A percentile compares a stretch with the other conserved stretches of the same genome.
Conservation (phyloP, 345 rosid species). For the Ricinus communis region DNA sequence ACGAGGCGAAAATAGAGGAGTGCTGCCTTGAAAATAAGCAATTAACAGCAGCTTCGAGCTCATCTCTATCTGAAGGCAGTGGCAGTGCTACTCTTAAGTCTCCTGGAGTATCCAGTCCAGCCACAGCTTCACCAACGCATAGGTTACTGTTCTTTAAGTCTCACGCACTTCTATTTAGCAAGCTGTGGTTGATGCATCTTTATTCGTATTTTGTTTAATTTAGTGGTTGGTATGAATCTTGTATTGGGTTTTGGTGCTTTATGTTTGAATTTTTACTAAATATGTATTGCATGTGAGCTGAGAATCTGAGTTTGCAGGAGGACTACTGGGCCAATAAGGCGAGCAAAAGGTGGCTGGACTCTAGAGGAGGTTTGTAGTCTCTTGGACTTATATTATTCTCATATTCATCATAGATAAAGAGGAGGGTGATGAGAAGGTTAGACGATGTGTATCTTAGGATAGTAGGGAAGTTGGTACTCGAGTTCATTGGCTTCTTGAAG, state of each 20-base stretch:
- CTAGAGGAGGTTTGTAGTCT: constrained; percentile 66
- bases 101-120: constrained; percentile 68
- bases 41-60: constrained; percentile 64
- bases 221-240: neutral
- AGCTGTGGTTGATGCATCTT: neutral
- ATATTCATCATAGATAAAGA: too few species aligned
- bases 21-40: constrained; percentile 86
- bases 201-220: neutral
- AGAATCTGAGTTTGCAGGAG: constrained; percentile 55
- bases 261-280: neutral
- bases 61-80: constrained; percentile 77
- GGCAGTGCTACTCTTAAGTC: constrained; percentile 64
- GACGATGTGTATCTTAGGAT: neutral
- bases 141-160: constrained; percentile 37
- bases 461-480: neutral
- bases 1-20: constrained; percentile 55
- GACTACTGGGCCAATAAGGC: constrained; percentile 91
- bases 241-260: constrained; percentile 9
- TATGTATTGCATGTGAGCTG: constrained; percentile 10
- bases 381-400: neutral
- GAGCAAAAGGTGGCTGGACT: constrained; percentile 99
- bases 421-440: too few species aligned
- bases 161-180: neutral
- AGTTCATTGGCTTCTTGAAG: neutral
- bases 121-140: constrained; percentile 58